phyloP scores from a whole-genome alignment of 192 early-diverging fungal species.

The Endogone sp. region DNA sequence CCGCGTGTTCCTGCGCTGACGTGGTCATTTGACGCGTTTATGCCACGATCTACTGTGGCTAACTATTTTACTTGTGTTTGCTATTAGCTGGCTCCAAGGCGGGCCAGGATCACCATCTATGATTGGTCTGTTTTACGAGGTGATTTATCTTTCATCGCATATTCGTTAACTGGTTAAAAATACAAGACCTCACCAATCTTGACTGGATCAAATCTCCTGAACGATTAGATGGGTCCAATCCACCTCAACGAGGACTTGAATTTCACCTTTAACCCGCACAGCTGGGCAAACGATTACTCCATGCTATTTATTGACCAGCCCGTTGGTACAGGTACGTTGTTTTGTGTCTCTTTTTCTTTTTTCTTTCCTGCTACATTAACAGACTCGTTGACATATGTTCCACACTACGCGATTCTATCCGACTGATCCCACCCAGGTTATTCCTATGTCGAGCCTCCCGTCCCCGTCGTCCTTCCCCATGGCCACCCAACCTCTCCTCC shows the following conservation, averaged over 20 bases:
- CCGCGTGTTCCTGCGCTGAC: no score
- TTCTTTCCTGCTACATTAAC: conserved; percentile 30
- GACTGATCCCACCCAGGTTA: conserved; percentile 21
- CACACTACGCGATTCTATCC: no score
- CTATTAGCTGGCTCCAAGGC: conserved; percentile 69
- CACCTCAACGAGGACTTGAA: conserved; percentile 51
- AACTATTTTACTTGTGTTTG: not conserved
- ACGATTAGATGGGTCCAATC: conserved; percentile 68
- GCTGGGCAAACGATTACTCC: conserved; percentile 70
- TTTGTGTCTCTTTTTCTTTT: conserved; percentile 24
- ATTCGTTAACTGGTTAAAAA: no score
- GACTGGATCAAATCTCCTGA: not conserved
- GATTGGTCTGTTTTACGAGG: conserved; percentile 65
- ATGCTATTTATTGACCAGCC: conserved; percentile 82
- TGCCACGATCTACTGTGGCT: not conserved
- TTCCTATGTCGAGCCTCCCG: conserved; percentile 25
- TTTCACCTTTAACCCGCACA: conserved; percentile 41
- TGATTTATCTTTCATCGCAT: not conserved
- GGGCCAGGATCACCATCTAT: conserved; percentile 78
- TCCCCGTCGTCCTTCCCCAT: conserved; percentile 10
- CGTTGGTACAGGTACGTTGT: conserved; percentile 63
- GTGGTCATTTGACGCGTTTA: not conserved
- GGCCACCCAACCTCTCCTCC: not conserved
- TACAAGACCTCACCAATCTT: no score
- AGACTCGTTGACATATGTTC: no score